Conservation (phyloP, 2,329 filamentous ascomycete genomes). For the Tolypocladium ophioglossoides region DNA sequence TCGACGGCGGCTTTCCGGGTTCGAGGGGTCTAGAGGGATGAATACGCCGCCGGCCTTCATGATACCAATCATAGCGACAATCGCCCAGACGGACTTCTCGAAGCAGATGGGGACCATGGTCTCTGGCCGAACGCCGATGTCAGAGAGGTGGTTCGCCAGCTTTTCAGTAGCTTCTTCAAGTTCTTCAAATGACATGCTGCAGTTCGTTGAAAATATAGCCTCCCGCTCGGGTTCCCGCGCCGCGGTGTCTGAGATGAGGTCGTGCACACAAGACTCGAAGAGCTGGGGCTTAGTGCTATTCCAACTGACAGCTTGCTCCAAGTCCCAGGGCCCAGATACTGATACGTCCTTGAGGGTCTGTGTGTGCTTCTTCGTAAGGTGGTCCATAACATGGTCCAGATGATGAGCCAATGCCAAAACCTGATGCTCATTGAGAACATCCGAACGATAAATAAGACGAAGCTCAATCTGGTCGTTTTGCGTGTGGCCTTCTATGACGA, state of each 20-base stretch:
- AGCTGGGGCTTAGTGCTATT: background rate
- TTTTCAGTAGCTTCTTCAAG: background rate
- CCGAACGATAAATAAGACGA: too few species aligned
- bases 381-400: too few species aligned
- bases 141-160: background rate
- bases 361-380: too few species aligned
- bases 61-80: slow-evolving; percentile 12
- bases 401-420: too few species aligned
- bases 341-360: too few species aligned
- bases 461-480: too few species aligned
- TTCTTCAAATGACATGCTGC: slow-evolving; percentile 1
- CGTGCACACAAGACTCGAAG: slow-evolving; percentile 14
- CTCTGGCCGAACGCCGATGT: background rate
- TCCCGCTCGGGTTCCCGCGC: background rate
- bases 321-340: too few species aligned
- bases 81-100: slow-evolving; percentile 9
- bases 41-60: slow-evolving; percentile 17
- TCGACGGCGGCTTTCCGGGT: too few species aligned
- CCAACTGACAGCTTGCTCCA: too few species aligned
- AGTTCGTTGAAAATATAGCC: slow-evolving; percentile 4
- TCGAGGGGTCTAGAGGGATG: too few species aligned
- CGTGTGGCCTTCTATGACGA: background rate
- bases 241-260: slow-evolving; percentile 3
- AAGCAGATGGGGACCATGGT: slow-evolving; percentile 2
- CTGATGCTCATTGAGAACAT: too few species aligned